Conservation (phyloP, 164 flowering plant species). For the Akebia trifoliata region DNA sequence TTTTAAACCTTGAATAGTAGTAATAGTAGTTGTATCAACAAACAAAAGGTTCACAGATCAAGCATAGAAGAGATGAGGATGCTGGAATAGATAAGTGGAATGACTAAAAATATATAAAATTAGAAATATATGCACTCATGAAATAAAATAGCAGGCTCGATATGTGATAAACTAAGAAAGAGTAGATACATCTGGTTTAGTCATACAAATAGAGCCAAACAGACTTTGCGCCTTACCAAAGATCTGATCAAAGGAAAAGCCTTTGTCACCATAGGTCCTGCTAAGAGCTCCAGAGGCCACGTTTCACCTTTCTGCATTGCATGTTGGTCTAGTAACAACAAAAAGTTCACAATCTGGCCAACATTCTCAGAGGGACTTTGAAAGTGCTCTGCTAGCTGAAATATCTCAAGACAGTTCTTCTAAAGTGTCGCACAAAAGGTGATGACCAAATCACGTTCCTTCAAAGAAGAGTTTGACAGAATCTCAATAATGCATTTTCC, state of each 20-base stretch:
- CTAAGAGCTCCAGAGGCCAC: slow-evolving; percentile 65
- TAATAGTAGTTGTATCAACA: no score
- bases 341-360: slow-evolving; percentile 38
- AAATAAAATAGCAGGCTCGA: no score
- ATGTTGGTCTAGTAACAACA: slow-evolving; percentile 44
- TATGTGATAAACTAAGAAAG: no score
- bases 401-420: slow-evolving; percentile 37
- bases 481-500: slow-evolving; percentile 64
- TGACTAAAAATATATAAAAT: no score
- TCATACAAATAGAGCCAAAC: not conserved
- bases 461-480: slow-evolving; percentile 38
- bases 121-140: no score
- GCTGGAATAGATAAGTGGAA: no score
- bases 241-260: slow-evolving; percentile 54
- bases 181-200: no score
- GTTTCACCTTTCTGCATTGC: slow-evolving; percentile 48
- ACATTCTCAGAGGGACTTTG: slow-evolving; percentile 22
- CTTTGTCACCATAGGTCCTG: slow-evolving; percentile 60
- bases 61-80: no score
- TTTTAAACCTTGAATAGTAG: no score
- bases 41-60: no score
- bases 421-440: slow-evolving; percentile 47
- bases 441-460: slow-evolving; percentile 39
- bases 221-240: slow-evolving; percentile 42
- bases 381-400: slow-evolving; percentile 34